A percentile compares a stretch with the other conserved stretches of the same genome.
phyloP scores from a whole-genome alignment of 2,329 filamentous ascomycete species.

The Hypoxylon sp. region DNA sequence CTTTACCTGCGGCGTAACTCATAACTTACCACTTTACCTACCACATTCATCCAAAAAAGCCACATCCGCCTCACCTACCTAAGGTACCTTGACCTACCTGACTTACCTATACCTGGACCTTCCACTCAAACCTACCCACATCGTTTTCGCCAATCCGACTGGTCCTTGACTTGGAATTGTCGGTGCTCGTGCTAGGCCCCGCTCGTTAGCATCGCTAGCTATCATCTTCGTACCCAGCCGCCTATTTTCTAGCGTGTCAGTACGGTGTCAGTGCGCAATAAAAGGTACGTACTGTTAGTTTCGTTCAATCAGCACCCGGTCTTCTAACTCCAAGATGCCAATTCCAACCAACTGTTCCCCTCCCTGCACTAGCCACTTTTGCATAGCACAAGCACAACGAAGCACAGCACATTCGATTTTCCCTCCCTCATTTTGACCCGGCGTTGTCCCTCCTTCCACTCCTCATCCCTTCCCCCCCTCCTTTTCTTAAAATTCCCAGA shows the following conservation, averaged over 20 bases:
- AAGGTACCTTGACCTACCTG: slow-evolving; percentile 20
- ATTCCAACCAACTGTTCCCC: slow-evolving; percentile 37
- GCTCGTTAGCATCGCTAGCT: slow-evolving; percentile 33
- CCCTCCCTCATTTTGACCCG: slow-evolving; percentile 50
- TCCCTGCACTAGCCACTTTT: slow-evolving; percentile 45
- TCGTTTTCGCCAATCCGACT: slow-evolving; percentile 41
- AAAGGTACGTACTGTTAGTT: slow-evolving; percentile 25
- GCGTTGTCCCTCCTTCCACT: slow-evolving; percentile 53
- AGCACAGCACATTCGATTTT: slow-evolving; percentile 48
- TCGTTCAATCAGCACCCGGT: slow-evolving; percentile 12
- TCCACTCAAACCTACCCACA: slow-evolving; percentile 29
- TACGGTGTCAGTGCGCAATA: slow-evolving; percentile 24
- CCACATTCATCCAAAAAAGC: slow-evolving; percentile 41
- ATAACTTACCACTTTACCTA: slow-evolving; percentile 38
- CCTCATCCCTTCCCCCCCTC: slow-evolving; percentile 53
- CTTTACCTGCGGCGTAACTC: slow-evolving; percentile 36
- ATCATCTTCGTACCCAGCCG: slow-evolving; percentile 38
- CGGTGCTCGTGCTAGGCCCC: slow-evolving; percentile 31
- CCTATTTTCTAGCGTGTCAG: slow-evolving; percentile 38
- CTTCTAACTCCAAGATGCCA: slow-evolving; percentile 33
- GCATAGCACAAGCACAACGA: slow-evolving; percentile 45
- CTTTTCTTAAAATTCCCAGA: slow-evolving; percentile 51
- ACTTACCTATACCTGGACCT: slow-evolving; percentile 15
- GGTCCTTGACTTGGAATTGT: slow-evolving; percentile 31
- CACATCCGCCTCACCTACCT: slow-evolving; percentile 42